Evolutionary conservation across 345 rosid genomes (phyloP), one percentile per base, ranked within the genome.

Genomic region (Salix udensis): DNA sequence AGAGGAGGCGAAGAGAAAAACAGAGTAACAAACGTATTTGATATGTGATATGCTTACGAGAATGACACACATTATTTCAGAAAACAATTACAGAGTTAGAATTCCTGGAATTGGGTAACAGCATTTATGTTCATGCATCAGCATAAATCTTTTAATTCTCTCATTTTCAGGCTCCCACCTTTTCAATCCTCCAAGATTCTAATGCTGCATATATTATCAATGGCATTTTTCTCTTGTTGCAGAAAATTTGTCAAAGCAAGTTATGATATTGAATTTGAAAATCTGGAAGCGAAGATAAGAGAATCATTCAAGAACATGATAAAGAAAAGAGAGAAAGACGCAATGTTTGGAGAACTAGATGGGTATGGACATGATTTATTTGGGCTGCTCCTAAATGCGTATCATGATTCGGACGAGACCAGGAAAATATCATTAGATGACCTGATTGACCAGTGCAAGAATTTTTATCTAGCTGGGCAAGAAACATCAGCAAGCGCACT

Each of bases 391-490:
- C 0, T 83, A 3, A 67, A 40, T 46, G 82, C 81, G 12, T 73
- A 77, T 48, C 75, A 84, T 12, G 73, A 77, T 71, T 23, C 26
- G 36, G 84, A 82, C 21, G 61, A 67, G 46, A 66, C 66, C 7
- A 82, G 60, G 70, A 84, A 65, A 55, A 46, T 86, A 67, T 65
- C 86, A 8, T 3, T 81, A 13, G 79, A 84, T 48, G 88, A 86
- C 46, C 14, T 84, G 78, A 64, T 87, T 2, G 83, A 67, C 37
- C 85, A 87, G 74, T 85, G 90, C 71, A 85, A 80, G 80, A 82
- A 81, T 44, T 82, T 84, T 76, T 84, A 82, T 74, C 15, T 82
- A 55, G 84, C 75, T 19, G 84, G 84, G 24, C 86, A 80, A 18
- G 86, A 80, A 71, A 67, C 84, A 30, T 77, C 79, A 16, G 24